Percentiles rank a stretch among this genome's conserved stretches.
These are phyloP conservation scores for Vitis rotundifolia DNA, from an alignment of 164 flowering plant species.

Conservation along the genomic window DNA sequence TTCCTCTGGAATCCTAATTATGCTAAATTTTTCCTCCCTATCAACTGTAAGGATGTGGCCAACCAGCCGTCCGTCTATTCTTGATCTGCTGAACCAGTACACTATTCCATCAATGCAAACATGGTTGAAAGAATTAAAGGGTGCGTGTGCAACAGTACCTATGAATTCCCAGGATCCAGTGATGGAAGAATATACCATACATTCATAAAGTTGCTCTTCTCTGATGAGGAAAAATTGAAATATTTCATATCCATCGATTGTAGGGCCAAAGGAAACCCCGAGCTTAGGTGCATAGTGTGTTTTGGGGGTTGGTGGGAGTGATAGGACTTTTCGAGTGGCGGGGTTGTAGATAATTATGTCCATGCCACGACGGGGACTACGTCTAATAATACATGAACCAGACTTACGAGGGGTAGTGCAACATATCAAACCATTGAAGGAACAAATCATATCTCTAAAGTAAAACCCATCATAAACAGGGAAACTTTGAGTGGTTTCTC, in stretches of 20 bases:
- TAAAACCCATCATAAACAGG: not conserved
- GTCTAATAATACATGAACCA: too few species aligned
- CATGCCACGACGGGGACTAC: not conserved
- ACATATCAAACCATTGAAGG: slow-evolving; percentile 20
- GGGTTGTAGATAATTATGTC: slow-evolving; percentile 17
- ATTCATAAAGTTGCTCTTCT: not conserved
- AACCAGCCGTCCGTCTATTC: not conserved
- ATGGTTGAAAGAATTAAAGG: not conserved
- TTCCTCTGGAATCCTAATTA: too few species aligned
- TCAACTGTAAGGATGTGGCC: not conserved
- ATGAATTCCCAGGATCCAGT: slow-evolving; percentile 12
- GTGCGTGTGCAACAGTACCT: not conserved
- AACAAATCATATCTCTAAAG: slow-evolving; percentile 7
- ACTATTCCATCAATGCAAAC: slow-evolving; percentile 8
- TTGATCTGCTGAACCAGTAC: slow-evolving; percentile 7
- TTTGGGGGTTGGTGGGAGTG: slow-evolving; percentile 13
- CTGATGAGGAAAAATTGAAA: slow-evolving; percentile 13
- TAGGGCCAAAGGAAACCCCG: slow-evolving; percentile 22
- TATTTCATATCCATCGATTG: slow-evolving; percentile 15
- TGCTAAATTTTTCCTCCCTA: too few species aligned
- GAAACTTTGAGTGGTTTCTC: not conserved
- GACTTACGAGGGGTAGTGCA: not conserved
- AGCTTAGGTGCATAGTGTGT: not conserved
- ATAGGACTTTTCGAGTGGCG: slow-evolving; percentile 7
- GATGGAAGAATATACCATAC: slow-evolving; percentile 7